A percentile compares a stretch with the other conserved stretches of the same genome.
These are phyloP conservation scores for Suillus sp. DNA, from an alignment of 768 basidiomycete genomes.

Conservation along the genomic window DNA sequence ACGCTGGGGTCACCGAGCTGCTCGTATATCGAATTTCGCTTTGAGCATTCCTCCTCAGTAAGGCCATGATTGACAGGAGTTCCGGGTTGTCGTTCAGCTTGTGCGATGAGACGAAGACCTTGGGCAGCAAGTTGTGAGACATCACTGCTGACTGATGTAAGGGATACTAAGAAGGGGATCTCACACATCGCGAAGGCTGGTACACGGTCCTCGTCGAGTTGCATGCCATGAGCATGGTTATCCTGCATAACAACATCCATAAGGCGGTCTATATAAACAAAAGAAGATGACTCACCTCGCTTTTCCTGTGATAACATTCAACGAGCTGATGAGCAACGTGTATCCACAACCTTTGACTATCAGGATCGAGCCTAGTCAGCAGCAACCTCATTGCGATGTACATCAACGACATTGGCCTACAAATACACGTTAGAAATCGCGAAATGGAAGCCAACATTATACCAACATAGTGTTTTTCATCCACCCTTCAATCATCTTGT, in stretches of 20 bases:
- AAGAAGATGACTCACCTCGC: slow-evolving; percentile 41
- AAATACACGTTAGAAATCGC: slow-evolving; percentile 5
- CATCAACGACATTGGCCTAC: slow-evolving; percentile 33
- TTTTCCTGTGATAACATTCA: slow-evolving; percentile 53
- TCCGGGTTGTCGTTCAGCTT: slow-evolving; percentile 63
- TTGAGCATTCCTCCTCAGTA: slow-evolving; percentile 28
- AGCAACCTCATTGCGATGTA: slow-evolving; percentile 61
- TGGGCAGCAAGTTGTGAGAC: slow-evolving; percentile 73
- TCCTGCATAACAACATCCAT: slow-evolving; percentile 31
- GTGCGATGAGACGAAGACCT: slow-evolving; percentile 66
- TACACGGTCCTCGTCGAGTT: slow-evolving; percentile 51
- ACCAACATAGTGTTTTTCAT: slow-evolving; percentile 52
- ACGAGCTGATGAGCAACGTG: slow-evolving; percentile 59
- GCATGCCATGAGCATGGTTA: slow-evolving; percentile 50
- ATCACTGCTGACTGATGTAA: slow-evolving; percentile 68
- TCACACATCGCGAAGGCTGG: slow-evolving; percentile 70
- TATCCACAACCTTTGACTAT: slow-evolving; percentile 70
- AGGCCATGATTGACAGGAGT: slow-evolving; percentile 52
- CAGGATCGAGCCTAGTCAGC: slow-evolving; percentile 56
- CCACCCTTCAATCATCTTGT: slow-evolving; percentile 42
- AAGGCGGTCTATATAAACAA: neutral
- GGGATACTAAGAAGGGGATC: slow-evolving; percentile 68
- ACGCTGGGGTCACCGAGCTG: no score
- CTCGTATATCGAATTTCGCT: no score
- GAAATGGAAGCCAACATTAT: neutral